A percentile compares a stretch with the other conserved stretches of the same genome.
These are phyloP conservation scores for Babesia divergens DNA, from an alignment of 169 alveolate genomes.

Conservation along the genomic window DNA sequence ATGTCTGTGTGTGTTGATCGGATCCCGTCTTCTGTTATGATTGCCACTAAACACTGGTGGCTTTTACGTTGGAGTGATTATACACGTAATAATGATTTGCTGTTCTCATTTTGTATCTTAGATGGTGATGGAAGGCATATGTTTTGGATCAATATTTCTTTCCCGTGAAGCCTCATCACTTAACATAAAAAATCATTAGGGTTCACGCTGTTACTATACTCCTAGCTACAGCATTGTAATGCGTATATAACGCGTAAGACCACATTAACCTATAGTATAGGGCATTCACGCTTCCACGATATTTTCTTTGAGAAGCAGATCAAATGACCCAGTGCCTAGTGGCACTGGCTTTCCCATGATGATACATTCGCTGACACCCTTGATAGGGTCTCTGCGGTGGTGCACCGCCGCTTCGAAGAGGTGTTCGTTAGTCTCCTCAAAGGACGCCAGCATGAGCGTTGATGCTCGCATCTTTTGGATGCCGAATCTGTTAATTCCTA, in stretches of 20 bases:
- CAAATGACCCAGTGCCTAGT: slow-evolving; percentile 96
- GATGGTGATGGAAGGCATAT: too few relatives aligned
- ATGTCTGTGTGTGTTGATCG: too few relatives aligned
- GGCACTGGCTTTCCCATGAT: slow-evolving; percentile 93
- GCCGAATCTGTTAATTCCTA: slow-evolving; percentile 96
- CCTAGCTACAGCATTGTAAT: too few relatives aligned
- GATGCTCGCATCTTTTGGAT: slow-evolving; percentile 95
- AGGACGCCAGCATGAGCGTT: slow-evolving; percentile 96
- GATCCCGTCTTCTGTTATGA: too few relatives aligned
- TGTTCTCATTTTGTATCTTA: too few relatives aligned
- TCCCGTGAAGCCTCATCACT: too few relatives aligned
- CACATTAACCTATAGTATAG: too few relatives aligned
- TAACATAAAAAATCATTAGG: too few relatives aligned
- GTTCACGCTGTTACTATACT: too few relatives aligned
- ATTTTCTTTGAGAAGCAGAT: slow-evolving; percentile 64
- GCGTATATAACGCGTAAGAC: too few relatives aligned
- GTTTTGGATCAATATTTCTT: too few relatives aligned
- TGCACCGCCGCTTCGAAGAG: slow-evolving; percentile 96
- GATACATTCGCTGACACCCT: slow-evolving; percentile 94
- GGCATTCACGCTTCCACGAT: not conserved
- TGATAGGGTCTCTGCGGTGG: slow-evolving; percentile 86
- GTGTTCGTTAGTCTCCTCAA: slow-evolving; percentile 98
- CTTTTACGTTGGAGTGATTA: not conserved
- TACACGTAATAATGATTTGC: too few relatives aligned
- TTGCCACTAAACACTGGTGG: not conserved